phyloP scores from a whole-genome alignment of 495 filamentous ascomycete genomes.

The Penicillium cosmopolitanum region DNA sequence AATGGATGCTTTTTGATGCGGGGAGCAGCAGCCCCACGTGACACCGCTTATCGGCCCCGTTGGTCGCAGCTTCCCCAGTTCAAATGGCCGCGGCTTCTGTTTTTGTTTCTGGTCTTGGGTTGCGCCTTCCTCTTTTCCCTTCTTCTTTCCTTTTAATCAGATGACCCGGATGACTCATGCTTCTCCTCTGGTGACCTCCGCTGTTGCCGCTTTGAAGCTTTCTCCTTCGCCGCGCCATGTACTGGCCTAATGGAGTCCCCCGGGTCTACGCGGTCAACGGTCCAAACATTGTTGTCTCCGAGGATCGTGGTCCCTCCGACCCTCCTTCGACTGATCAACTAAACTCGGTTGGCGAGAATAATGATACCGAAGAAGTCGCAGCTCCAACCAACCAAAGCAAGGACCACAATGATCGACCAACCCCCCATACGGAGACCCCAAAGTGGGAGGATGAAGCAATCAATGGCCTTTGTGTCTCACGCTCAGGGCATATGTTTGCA shows the following conservation, averaged over 20 bases:
- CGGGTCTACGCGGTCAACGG: conserved; percentile 81
- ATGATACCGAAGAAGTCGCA: conserved; percentile 11
- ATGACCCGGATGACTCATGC: conserved; percentile 50
- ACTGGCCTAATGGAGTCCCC: conserved; percentile 94
- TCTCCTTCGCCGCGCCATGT: conserved; percentile 67
- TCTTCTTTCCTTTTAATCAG: conserved; percentile 4
- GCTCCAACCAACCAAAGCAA: conserved; percentile 16
- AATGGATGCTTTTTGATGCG: conserved; percentile 19
- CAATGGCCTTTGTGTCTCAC: conserved; percentile 74
- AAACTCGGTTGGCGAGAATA: conserved; percentile 11
- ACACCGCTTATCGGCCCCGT: conserved; percentile 33
- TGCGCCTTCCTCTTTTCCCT: conserved; percentile 11
- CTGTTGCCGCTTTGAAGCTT: not conserved
- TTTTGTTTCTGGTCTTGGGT: too few relatives aligned
- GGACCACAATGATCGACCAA: conserved; percentile 9
- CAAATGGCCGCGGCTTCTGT: too few relatives aligned
- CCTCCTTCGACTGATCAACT: not conserved
- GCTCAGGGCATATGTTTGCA: conserved; percentile 85
- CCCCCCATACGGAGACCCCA: conserved; percentile 28
- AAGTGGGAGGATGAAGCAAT: conserved; percentile 62
- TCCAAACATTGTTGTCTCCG: conserved; percentile 45
- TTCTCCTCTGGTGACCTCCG: conserved; percentile 29
- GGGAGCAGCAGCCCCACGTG: conserved; percentile 33
- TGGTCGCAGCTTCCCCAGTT: conserved; percentile 20
- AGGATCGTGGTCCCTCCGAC: conserved; percentile 25